Percentiles rank a stretch among this genome's conserved stretches.
Evolutionary conservation across 2,329 filamentous ascomycete species (phyloP).

Genomic region (Microascus cirrosus): DNA sequence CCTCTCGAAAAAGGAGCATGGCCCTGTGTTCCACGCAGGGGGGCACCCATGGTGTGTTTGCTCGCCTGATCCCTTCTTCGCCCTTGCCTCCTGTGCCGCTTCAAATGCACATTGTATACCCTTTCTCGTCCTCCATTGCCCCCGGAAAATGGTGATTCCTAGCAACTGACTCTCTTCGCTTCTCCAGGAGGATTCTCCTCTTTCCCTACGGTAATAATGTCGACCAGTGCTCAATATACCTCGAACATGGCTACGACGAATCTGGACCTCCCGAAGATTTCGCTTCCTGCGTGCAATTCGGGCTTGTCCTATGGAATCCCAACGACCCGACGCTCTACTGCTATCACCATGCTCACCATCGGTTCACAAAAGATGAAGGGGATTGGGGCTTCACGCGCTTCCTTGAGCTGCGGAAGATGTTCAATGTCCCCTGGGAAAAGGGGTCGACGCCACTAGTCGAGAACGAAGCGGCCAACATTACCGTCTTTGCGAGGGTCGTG

Average conservation of each 20-base stretch:
- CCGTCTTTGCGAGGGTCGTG: constrained; percentile 69
- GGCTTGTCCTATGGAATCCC: constrained; percentile 86
- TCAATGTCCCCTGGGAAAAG: constrained; percentile 66
- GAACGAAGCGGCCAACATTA: constrained; percentile 67
- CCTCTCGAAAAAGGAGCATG: constrained; percentile 70
- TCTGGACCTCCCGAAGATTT: constrained; percentile 74
- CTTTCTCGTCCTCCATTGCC: background rate
- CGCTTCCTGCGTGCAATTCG: constrained; percentile 95
- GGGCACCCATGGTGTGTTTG: constrained; percentile 69
- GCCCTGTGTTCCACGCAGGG: constrained; percentile 76
- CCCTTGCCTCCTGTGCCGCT: background rate
- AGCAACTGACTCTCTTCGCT: constrained; percentile 11
- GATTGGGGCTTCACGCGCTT: constrained; percentile 99
- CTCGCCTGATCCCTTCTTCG: background rate
- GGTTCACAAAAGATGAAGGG: constrained; percentile 91
- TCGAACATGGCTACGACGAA: constrained; percentile 84
- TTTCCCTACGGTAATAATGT: constrained; percentile 94
- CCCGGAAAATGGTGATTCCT: background rate
- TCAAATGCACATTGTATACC: background rate
- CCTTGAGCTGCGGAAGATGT: constrained; percentile 76
- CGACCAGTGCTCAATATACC: constrained; percentile 87
- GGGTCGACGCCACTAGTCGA: constrained; percentile 61
- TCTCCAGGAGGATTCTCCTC: constrained; percentile 72
- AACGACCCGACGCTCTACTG: constrained; percentile 79
- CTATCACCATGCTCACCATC: constrained; percentile 80